Conservation (phyloP, 495 filamentous ascomycete genomes). For the Pseudomonodictys pantanalensis region DNA sequence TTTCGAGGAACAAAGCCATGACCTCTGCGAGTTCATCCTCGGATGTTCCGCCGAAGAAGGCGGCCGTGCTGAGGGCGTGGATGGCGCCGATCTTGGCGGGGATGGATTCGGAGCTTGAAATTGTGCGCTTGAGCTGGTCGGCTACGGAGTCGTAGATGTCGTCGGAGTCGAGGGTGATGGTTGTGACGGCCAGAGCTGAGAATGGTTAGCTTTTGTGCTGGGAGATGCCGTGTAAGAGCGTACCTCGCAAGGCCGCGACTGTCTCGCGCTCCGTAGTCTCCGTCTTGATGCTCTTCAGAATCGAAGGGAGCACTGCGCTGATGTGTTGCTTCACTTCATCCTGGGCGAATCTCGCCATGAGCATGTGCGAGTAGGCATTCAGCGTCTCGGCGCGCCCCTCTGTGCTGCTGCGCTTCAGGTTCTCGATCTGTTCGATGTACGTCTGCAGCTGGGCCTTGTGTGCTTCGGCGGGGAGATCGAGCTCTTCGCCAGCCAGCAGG, state of each 20-base stretch:
- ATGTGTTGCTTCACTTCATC: constrained; percentile 62
- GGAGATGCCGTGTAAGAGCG: neutral
- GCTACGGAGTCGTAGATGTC: constrained; percentile 64
- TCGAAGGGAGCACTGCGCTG: constrained; percentile 64
- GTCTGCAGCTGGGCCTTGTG: constrained; percentile 68
- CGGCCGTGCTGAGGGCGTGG: constrained; percentile 66
- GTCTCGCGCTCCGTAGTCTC: constrained; percentile 73
- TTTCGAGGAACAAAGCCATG: constrained; percentile 81
- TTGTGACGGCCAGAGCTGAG: constrained; percentile 67
- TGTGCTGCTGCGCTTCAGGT: constrained; percentile 81
- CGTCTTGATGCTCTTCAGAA: constrained; percentile 69
- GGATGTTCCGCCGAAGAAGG: constrained; percentile 76
- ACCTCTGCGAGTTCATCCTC: constrained; percentile 67
- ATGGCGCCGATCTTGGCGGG: constrained; percentile 71
- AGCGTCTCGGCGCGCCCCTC: constrained; percentile 75
- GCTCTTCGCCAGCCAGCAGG: constrained; percentile 51
- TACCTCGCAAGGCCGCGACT: constrained; percentile 62
- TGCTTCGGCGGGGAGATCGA: constrained; percentile 49
- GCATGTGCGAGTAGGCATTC: constrained; percentile 64
- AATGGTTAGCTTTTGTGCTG: neutral
- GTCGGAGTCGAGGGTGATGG: constrained; percentile 70
- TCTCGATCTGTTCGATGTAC: constrained; percentile 75
- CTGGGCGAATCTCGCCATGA: constrained; percentile 69
- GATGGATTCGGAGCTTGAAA: constrained; percentile 65
- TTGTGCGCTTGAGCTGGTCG: constrained; percentile 62